A percentile compares a stretch with the other conserved stretches of the same genome.
These are phyloP conservation scores for Achaetomium macrosporum DNA, from an alignment of 2,329 filamentous ascomycete species.

Conservation along the genomic window DNA sequence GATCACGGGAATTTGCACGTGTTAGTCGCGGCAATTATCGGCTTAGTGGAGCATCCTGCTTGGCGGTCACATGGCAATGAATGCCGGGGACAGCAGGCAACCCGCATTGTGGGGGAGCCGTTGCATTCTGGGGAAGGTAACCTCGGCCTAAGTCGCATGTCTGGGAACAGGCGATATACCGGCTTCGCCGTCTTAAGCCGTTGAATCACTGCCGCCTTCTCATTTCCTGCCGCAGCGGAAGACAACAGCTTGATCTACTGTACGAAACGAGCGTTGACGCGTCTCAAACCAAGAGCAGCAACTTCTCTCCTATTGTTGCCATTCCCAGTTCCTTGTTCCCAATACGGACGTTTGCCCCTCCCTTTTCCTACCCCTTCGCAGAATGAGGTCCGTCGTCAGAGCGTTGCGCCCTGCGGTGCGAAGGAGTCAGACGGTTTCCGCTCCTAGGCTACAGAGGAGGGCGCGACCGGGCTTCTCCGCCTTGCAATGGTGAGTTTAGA, in stretches of 20 bases:
- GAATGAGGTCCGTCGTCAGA: conserved; percentile 46
- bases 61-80: conserved; percentile 18
- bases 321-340: not conserved
- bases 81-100: not conserved
- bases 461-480: conserved; percentile 27
- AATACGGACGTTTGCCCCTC: not conserved
- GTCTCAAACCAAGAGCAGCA: not conserved
- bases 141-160: conserved; percentile 16
- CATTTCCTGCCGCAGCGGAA: not conserved
- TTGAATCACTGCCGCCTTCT: not conserved
- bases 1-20: conserved; percentile 20
- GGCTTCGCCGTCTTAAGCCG: conserved; percentile 11
- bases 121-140: conserved; percentile 7
- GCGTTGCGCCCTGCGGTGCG: conserved; percentile 47
- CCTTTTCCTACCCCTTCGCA: conserved; percentile 12
- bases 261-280: too few relatives aligned
- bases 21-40: conserved; percentile 23
- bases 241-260: not conserved
- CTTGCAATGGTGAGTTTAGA: conserved; percentile 22
- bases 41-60: conserved; percentile 10
- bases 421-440: conserved; percentile 34
- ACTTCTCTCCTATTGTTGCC: not conserved
- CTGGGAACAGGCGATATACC: not conserved
- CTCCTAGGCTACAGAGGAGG: conserved; percentile 27
- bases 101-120: conserved; percentile 10